A percentile compares a stretch with the other conserved stretches of the same genome.
Evolutionary conservation across 2,329 filamentous ascomycete species (phyloP).

Genomic region (Penicillium olsonii): DNA sequence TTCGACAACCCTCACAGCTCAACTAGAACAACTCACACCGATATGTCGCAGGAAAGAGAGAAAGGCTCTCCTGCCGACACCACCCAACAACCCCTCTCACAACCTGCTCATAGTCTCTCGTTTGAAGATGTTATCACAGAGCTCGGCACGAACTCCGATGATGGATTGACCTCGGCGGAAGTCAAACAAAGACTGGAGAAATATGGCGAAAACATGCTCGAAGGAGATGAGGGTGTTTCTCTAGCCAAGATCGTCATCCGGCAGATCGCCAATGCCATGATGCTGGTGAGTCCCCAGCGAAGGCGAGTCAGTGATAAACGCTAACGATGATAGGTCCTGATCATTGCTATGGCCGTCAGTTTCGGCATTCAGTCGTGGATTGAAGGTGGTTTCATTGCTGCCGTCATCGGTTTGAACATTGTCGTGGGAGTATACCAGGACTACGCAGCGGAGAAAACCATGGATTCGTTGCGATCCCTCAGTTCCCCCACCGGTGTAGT

Average conservation of each 20-base stretch:
- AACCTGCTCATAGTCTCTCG: conserved; percentile 65
- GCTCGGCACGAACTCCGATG: conserved; percentile 56
- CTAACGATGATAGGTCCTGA: conserved; percentile 61
- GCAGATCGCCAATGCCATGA: conserved; percentile 71
- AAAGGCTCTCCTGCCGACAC: conserved; percentile 32
- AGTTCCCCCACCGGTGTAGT: conserved; percentile 61
- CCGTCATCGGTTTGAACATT: conserved; percentile 61
- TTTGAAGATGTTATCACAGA: conserved; percentile 56
- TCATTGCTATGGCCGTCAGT: conserved; percentile 71
- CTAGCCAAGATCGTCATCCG: conserved; percentile 69
- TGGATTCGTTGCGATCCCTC: conserved; percentile 59
- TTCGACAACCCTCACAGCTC: neutral
- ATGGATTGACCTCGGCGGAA: conserved; percentile 59
- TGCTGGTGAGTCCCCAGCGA: conserved; percentile 51
- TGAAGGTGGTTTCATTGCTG: conserved; percentile 61
- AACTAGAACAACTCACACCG: conserved; percentile 6
- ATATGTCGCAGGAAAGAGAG: conserved; percentile 24
- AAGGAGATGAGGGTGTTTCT: conserved; percentile 64
- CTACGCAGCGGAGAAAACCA: conserved; percentile 63
- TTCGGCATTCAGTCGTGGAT: conserved; percentile 60
- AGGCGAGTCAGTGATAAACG: neutral
- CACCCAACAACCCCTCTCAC: conserved; percentile 53
- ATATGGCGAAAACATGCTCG: conserved; percentile 65
- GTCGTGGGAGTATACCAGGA: conserved; percentile 63
- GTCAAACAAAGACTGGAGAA: conserved; percentile 57